A percentile compares a stretch with the other conserved stretches of the same genome.
These are phyloP conservation scores for Ophiostoma populinum DNA, from an alignment of 2,329 filamentous ascomycete genomes.

Conservation along the genomic window DNA sequence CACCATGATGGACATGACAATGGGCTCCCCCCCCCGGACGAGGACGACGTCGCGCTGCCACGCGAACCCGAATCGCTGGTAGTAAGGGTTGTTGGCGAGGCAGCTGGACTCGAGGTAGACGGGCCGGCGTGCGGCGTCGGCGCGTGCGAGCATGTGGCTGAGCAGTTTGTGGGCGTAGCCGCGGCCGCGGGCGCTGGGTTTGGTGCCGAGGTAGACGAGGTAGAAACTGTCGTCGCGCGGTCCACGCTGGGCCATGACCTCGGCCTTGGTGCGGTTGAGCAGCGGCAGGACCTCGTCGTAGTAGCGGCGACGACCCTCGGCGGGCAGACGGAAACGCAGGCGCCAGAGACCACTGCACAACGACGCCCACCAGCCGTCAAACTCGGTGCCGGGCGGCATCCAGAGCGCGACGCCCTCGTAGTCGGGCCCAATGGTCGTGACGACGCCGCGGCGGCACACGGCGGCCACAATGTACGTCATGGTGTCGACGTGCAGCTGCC, in stretches of 20 bases:
- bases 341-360: conserved; percentile 64
- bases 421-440: conserved; percentile 56
- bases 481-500: conserved; percentile 60
- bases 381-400: conserved; percentile 58
- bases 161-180: conserved; percentile 59
- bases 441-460: conserved; percentile 56
- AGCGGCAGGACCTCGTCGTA: conserved; percentile 62
- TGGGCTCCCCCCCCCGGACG: conserved; percentile 36
- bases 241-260: conserved; percentile 45
- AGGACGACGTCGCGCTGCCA: conserved; percentile 45
- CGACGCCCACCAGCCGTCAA: conserved; percentile 56
- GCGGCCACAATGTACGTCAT: conserved; percentile 63
- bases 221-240: conserved; percentile 41
- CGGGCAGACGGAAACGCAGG: conserved; percentile 54
- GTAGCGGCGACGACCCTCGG: conserved; percentile 57
- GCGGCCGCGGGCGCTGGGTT: conserved; percentile 49
- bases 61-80: conserved; percentile 59
- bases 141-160: conserved; percentile 48
- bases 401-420: conserved; percentile 67
- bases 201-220: conserved; percentile 68
- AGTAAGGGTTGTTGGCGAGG: conserved; percentile 49
- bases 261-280: conserved; percentile 53
- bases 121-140: conserved; percentile 48
- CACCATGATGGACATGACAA: conserved; percentile 67
- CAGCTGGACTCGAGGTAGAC: conserved; percentile 71